These are phyloP conservation scores for Nitzschia putrida DNA, from an alignment of 108 stramenopile species.

Conservation along the genomic window DNA sequence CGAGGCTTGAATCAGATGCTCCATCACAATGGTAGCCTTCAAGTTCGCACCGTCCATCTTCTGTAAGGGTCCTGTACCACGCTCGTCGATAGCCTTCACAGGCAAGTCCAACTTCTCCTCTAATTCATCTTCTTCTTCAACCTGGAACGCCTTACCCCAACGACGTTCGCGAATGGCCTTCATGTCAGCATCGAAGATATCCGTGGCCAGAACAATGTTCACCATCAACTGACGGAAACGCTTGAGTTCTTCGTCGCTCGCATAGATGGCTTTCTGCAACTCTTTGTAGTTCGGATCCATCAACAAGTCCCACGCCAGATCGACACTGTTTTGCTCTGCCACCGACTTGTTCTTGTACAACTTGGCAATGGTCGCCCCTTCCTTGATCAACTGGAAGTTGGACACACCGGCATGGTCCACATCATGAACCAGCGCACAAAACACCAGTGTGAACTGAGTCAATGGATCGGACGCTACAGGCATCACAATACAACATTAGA, in stretches of 20 bases:
- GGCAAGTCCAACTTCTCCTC: conserved; percentile 12
- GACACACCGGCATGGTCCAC: conserved; percentile 42
- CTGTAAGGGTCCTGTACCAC: conserved; percentile 1
- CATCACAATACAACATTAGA: no score
- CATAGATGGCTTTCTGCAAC: conserved; percentile 41
- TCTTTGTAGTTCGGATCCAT: conserved; percentile 37
- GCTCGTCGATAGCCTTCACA: conserved; percentile 12
- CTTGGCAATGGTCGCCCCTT: conserved; percentile 44
- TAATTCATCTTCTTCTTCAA: no score
- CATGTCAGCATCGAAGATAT: conserved; percentile 52
- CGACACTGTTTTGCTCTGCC: conserved; percentile 52
- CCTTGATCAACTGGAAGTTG: conserved; percentile 49
- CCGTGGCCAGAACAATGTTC: conserved; percentile 57
- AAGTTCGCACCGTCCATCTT: conserved; percentile 7
- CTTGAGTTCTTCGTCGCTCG: conserved; percentile 41
- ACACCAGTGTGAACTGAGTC: conserved; percentile 35
- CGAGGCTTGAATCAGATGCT: no score
- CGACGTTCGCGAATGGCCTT: conserved; percentile 27
- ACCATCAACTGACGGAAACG: conserved; percentile 56
- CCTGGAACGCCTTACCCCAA: conserved; percentile 45
- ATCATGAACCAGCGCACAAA: conserved; percentile 32
- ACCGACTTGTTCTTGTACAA: conserved; percentile 52
- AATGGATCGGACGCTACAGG: conserved; percentile 21
- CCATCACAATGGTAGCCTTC: no score
- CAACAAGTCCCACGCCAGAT: conserved; percentile 49